Evolutionary conservation across 2,329 filamentous ascomycete genomes (phyloP).

Genomic region (Phaeomoniella chlamydospora): DNA sequence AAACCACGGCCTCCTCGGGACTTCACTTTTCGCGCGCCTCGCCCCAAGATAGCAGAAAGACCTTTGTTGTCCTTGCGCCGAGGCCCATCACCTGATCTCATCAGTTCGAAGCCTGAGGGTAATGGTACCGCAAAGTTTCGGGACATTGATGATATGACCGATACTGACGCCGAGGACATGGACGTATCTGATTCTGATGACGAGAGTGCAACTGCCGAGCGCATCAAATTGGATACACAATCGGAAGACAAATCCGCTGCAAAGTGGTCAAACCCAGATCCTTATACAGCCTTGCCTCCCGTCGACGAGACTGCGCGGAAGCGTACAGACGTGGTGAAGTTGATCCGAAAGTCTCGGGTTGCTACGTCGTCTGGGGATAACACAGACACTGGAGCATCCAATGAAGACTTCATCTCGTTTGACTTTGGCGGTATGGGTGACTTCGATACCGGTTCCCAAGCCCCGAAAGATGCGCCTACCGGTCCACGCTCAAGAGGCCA

Average conservation of each 20-base stretch:
- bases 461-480: slow-evolving; percentile 22
- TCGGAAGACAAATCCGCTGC: slow-evolving; percentile 26
- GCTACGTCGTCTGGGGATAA: slow-evolving; percentile 29
- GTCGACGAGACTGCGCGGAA: slow-evolving; percentile 59
- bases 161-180: slow-evolving; percentile 31
- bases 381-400: slow-evolving; percentile 38
- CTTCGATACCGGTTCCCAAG: slow-evolving; percentile 10
- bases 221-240: slow-evolving; percentile 21
- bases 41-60: slow-evolving; percentile 3
- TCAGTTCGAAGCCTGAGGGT: neutral
- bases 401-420: slow-evolving; percentile 83
- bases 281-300: slow-evolving; percentile 76
- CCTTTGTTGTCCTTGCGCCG: slow-evolving; percentile 2
- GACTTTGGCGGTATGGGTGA: slow-evolving; percentile 48
- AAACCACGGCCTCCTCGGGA: neutral
- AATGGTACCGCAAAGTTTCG: slow-evolving; percentile 8
- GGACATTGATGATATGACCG: slow-evolving; percentile 22
- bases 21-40: slow-evolving; percentile 3
- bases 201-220: slow-evolving; percentile 18
- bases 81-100: neutral
- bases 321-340: slow-evolving; percentile 73
- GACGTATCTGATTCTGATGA: slow-evolving; percentile 24
- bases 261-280: slow-evolving; percentile 93
- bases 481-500: slow-evolving; percentile 17
- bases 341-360: slow-evolving; percentile 80